phyloP scores from a whole-genome alignment of 768 basidiomycete species.

The Lenzites betulinus region DNA sequence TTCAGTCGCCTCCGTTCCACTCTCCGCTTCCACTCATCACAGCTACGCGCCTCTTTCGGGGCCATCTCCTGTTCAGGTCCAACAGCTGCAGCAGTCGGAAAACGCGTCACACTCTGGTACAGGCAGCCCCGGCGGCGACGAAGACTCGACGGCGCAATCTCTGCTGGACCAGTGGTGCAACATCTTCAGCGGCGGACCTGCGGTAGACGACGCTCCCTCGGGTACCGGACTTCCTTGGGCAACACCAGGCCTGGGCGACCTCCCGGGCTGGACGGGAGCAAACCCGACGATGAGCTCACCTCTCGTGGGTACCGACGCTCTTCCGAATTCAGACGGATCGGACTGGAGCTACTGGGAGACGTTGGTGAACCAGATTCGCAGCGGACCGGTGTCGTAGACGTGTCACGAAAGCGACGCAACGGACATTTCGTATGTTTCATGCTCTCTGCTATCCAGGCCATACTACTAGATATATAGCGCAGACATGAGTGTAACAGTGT shows the following conservation, averaged over 20 bases:
- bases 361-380: conserved; percentile 58
- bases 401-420: neutral
- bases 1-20: conserved; percentile 24
- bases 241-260: conserved; percentile 56
- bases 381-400: conserved; percentile 34
- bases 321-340: conserved; percentile 57
- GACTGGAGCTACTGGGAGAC: conserved; percentile 86
- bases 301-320: conserved; percentile 43
- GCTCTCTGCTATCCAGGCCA: neutral
- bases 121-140: conserved; percentile 66
- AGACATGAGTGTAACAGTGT: no score
- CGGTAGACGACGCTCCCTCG: conserved; percentile 36
- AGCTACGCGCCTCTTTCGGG: conserved; percentile 8
- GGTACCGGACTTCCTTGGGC: conserved; percentile 54
- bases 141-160: conserved; percentile 76
- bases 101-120: conserved; percentile 59
- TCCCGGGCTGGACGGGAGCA: conserved; percentile 56
- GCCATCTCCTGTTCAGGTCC: conserved; percentile 49
- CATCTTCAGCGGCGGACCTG: conserved; percentile 67
- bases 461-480: neutral
- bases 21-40: conserved; percentile 1
- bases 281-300: conserved; percentile 31
- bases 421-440: neutral
- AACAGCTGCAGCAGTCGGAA: conserved; percentile 58
- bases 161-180: conserved; percentile 86